These are phyloP conservation scores for Nothophytophthora sp. DNA, from an alignment of 352 stramenopile species.

Conservation along the genomic window DNA sequence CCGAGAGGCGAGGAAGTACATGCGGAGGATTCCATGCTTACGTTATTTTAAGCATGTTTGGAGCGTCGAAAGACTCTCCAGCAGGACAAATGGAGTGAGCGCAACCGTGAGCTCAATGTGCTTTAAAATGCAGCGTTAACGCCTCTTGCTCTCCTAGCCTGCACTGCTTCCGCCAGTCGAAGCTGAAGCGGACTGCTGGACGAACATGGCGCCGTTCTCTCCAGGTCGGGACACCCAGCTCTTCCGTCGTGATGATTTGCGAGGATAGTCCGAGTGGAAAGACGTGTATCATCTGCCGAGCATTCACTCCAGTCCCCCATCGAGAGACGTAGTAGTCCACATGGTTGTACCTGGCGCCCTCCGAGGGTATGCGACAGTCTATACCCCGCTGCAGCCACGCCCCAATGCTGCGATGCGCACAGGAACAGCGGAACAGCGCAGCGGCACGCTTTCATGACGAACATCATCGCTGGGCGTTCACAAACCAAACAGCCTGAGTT, in stretches of 20 bases:
- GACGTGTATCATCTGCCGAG: conserved; percentile 20
- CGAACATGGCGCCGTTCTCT: conserved; percentile 8
- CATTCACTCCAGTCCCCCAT: conserved; percentile 31
- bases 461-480: too few relatives aligned
- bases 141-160: too few relatives aligned
- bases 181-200: conserved; percentile 8
- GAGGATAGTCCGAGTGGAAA: conserved; percentile 37
- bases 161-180: neutral
- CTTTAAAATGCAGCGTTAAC: too few relatives aligned
- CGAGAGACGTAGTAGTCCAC: conserved; percentile 36
- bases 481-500: too few relatives aligned
- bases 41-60: too few relatives aligned
- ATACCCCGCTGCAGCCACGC: conserved; percentile 6
- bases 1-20: too few relatives aligned
- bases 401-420: neutral
- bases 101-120: too few relatives aligned
- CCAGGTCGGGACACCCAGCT: conserved; percentile 34
- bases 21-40: too few relatives aligned
- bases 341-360: conserved; percentile 22
- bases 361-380: conserved; percentile 13
- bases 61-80: too few relatives aligned
- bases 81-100: too few relatives aligned
- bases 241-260: conserved; percentile 37
- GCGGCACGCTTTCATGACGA: too few relatives aligned
- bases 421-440: conserved; percentile 1